Percentiles rank a stretch among this genome's conserved stretches.
Evolutionary conservation across 2,329 filamentous ascomycete genomes (phyloP).

Genomic region (Diaporthe vaccinii): DNA sequence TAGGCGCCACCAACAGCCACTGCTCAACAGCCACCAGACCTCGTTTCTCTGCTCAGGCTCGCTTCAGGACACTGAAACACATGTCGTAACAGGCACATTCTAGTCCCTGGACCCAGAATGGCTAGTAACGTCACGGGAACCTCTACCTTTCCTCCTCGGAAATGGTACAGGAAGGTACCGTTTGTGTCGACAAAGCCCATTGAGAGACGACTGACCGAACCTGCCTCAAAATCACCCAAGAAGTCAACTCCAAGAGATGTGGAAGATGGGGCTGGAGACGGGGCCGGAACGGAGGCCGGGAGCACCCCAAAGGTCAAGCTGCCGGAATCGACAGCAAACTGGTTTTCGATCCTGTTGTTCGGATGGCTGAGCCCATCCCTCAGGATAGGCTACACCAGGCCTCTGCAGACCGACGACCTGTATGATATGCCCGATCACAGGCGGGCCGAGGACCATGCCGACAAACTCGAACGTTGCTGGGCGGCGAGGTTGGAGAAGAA

Average conservation of each 20-base stretch:
- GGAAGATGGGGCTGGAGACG: slow-evolving; percentile 5
- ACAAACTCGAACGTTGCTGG: slow-evolving; percentile 44
- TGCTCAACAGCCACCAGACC: slow-evolving; percentile 21
- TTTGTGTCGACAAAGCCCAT: slow-evolving; percentile 48
- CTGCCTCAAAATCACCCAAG: background rate
- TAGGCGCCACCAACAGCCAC: slow-evolving; percentile 19
- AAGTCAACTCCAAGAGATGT: slow-evolving; percentile 18
- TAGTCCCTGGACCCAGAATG: slow-evolving; percentile 42
- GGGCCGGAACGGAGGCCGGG: slow-evolving; percentile 24
- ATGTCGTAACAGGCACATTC: slow-evolving; percentile 27
- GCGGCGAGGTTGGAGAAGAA: slow-evolving; percentile 39
- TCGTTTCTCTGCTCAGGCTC: slow-evolving; percentile 19
- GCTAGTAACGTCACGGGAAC: slow-evolving; percentile 43
- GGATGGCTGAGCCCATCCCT: slow-evolving; percentile 45
- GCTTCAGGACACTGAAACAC: slow-evolving; percentile 26
- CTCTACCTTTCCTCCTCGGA: slow-evolving; percentile 47
- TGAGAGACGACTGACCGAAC: slow-evolving; percentile 41
- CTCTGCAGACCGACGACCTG: slow-evolving; percentile 45
- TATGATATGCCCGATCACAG: slow-evolving; percentile 39
- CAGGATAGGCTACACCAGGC: slow-evolving; percentile 43
- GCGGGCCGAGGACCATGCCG: slow-evolving; percentile 43
- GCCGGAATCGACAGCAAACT: slow-evolving; percentile 44
- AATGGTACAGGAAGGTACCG: slow-evolving; percentile 50
- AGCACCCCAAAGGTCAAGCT: slow-evolving; percentile 32
- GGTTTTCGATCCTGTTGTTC: slow-evolving; percentile 45